phyloP scores from a whole-genome alignment of 192 early-diverging fungal genomes.

The Kappamyces sp. region DNA sequence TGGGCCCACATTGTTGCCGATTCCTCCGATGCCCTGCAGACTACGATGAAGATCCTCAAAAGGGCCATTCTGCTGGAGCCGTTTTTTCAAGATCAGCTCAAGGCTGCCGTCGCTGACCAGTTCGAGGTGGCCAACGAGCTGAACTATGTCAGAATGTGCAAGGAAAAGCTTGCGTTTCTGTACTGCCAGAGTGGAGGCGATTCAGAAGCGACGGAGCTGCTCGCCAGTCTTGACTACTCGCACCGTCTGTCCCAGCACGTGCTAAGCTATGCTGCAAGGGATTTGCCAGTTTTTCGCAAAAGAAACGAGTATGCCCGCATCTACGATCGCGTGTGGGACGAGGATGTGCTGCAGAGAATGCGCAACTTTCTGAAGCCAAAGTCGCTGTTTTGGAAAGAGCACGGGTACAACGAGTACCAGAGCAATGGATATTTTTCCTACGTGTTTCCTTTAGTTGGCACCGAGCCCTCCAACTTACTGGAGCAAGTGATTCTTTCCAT shows the following conservation, averaged over 20 bases:
- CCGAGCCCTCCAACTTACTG: conserved; percentile 1
- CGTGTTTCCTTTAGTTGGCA: conserved; percentile 4
- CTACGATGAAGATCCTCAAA: conserved; percentile 6
- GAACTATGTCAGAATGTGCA: background rate
- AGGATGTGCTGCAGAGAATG: background rate
- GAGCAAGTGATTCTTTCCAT: conserved; percentile 3
- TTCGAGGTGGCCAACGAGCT: background rate
- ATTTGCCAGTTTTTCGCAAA: background rate
- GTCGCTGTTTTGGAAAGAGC: conserved; percentile 5
- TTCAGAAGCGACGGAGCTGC: background rate
- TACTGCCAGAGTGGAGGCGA: conserved; percentile 5
- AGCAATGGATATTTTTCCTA: conserved; percentile 16
- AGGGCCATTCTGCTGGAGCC: background rate
- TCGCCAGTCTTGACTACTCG: conserved; percentile 3
- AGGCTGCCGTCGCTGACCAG: background rate
- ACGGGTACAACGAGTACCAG: conserved; percentile 8
- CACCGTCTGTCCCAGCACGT: conserved; percentile 8
- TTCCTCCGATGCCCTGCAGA: background rate
- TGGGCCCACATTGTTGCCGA: conserved; percentile 7
- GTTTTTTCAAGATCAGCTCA: background rate
- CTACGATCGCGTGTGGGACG: background rate
- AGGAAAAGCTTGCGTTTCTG: conserved; percentile 1
- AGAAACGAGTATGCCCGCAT: background rate
- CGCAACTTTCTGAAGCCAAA: conserved; percentile 4
- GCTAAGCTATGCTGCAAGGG: conserved; percentile 3